These are phyloP conservation scores for Osmanthus fragrans DNA, from an alignment of 257 asterid species.

Conservation along the genomic window DNA sequence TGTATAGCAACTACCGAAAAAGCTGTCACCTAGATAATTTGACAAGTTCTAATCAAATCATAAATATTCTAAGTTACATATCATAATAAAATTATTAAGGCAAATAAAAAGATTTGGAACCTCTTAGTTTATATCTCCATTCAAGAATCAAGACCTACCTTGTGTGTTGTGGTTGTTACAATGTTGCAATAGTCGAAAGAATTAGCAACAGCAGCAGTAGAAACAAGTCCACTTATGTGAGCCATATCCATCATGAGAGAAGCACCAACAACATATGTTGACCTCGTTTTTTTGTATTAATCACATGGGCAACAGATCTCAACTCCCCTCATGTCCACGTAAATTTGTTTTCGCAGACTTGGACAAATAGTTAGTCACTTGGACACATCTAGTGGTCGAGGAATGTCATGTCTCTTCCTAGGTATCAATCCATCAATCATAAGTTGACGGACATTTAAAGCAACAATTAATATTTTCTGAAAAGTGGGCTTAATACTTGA, in stretches of 20 bases:
- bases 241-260: slow-evolving; percentile 99
- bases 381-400: no score
- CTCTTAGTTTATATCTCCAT: not conserved
- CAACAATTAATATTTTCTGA: no score
- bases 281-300: no score
- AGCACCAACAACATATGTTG: slow-evolving; percentile 63
- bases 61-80: not conserved
- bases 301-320: no score
- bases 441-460: no score
- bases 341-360: no score
- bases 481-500: no score
- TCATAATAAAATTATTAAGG: not conserved
- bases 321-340: no score
- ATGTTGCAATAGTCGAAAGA: slow-evolving; percentile 93
- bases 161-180: slow-evolving; percentile 93
- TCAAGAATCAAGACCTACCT: slow-evolving; percentile 42
- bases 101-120: not conserved
- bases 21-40: not conserved
- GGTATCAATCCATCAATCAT: no score
- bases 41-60: not conserved
- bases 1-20: not conserved
- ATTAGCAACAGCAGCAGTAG: slow-evolving; percentile 87
- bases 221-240: slow-evolving; percentile 94
- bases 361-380: no score
- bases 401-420: no score